Base-by-base conservation (phyloP, 73 alveolate genomes). In the Symbiodinium pilosum region DNA sequence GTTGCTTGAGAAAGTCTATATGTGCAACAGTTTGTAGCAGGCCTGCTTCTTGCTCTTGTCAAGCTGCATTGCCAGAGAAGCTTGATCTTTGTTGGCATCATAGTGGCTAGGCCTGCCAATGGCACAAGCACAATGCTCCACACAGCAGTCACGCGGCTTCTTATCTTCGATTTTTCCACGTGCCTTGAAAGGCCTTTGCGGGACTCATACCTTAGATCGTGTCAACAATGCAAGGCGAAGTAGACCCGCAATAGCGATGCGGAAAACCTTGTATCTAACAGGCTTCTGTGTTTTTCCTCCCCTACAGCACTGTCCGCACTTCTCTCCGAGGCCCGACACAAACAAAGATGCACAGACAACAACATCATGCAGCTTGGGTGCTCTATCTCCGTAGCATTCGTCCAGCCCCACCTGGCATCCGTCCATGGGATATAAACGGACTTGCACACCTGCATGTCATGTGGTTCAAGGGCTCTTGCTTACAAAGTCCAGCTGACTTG, bases 401-500 rank as follows among this genome's bases (percentile, higher is more conserved):
- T 87, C 94, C 94, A 87, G 21, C 94, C 94, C 94, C 94, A 87
- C 94, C 94, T 87, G 94, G 68, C 81, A 47, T 6, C 21, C 59
- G 14, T n/a, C n/a, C n/a, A n/a, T n/a, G n/a, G n/a, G n/a, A n/a
- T n/a, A n/a, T n/a, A n/a, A n/a, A n/a, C n/a, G n/a, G n/a, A n/a
- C n/a, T n/a, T n/a, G n/a, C n/a, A n/a, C n/a, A n/a, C n/a, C n/a
- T n/a, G n/a, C n/a, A n/a, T n/a, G n/a, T n/a, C n/a, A n/a, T n/a
- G n/a, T n/a, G n/a, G n/a, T n/a, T n/a, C n/a, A n/a, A n/a, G n/a
- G n/a, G n/a, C n/a, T n/a, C n/a, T n/a, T n/a, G n/a, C n/a, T n/a
- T n/a, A n/a, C n/a, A n/a, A n/a, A n/a, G n/a, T n/a, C n/a, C n/a
- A n/a, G n/a, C n/a, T n/a, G n/a, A n/a, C n/a, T n/a, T n/a, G n/a